These are phyloP conservation scores for Debaryomyces singareniensis DNA, from an alignment of 1,139 yeast genomes.

Conservation along the genomic window DNA sequence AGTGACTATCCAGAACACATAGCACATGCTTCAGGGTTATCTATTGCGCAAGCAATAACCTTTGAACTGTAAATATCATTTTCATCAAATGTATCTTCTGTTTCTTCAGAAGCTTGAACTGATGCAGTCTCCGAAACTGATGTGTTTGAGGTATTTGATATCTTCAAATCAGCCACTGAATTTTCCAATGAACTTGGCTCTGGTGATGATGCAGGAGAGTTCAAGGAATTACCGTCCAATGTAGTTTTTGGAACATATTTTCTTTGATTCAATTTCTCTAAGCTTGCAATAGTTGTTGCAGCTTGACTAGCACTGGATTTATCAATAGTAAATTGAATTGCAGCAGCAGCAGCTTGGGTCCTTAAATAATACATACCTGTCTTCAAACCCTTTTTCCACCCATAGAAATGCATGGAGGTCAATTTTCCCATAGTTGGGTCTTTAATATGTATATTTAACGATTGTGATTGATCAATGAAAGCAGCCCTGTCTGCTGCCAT, in stretches of 20 bases:
- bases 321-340: conserved; percentile 56
- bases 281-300: conserved; percentile 43
- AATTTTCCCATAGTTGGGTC: conserved; percentile 90
- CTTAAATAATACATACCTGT: conserved; percentile 97
- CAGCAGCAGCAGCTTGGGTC: conserved; percentile 59
- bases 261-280: conserved; percentile 53
- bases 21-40: conserved; percentile 95
- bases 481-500: conserved; percentile 96
- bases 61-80: conserved; percentile 84
- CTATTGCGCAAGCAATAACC: conserved; percentile 93
- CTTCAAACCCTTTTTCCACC: conserved; percentile 95
- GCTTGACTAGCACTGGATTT: conserved; percentile 35
- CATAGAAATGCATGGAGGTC: conserved; percentile 96
- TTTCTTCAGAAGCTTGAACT: conserved; percentile 15
- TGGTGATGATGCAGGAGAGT: conserved; percentile 20
- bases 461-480: conserved; percentile 91
- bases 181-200: conserved; percentile 46
- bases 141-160: conserved; percentile 13
- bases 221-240: conserved; percentile 11
- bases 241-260: conserved; percentile 33
- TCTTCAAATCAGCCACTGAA: conserved; percentile 40
- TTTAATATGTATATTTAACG: conserved; percentile 78
- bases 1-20: conserved; percentile 99
- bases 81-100: no score
- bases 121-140: conserved; percentile 12